Percentiles rank a stretch among this genome's conserved stretches.
Evolutionary conservation across 208 protist species (phyloP).

Genomic region (Angomonas deanei): DNA sequence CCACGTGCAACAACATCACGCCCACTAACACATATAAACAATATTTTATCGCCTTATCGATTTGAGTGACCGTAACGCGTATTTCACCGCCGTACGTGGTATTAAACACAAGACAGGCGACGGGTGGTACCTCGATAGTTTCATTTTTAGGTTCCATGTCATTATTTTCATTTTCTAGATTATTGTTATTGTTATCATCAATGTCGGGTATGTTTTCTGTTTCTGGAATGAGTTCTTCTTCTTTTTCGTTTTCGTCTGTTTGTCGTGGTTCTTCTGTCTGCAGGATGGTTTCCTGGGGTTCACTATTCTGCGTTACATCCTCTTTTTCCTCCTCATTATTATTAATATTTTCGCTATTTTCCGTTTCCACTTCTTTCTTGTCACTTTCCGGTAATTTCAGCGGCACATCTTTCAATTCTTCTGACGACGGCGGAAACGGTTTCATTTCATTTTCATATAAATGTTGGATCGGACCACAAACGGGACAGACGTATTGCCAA

Average conservation of each 20-base stretch:
- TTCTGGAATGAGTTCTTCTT: background rate
- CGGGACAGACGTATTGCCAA: conserved; percentile 35
- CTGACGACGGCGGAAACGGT: conserved; percentile 27
- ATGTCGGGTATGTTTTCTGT: no score
- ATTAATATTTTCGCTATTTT: background rate
- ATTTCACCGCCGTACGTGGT: no score
- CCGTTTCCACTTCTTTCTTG: background rate
- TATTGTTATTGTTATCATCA: background rate
- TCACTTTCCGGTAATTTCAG: background rate
- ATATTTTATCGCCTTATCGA: no score
- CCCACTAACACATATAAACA: no score
- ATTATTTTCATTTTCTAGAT: no score
- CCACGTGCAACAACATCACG: no score
- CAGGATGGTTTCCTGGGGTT: background rate
- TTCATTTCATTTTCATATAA: conserved; percentile 52
- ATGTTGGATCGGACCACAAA: conserved; percentile 20
- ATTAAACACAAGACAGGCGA: no score
- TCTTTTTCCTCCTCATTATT: background rate
- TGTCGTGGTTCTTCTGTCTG: background rate
- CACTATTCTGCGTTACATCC: background rate
- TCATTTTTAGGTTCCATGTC: no score
- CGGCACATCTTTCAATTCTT: conserved; percentile 8
- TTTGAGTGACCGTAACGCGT: no score
- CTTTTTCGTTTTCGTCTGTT: conserved; percentile 1
- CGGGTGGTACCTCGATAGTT: no score